phyloP scores from a whole-genome alignment of 2,329 filamentous ascomycete genomes.

The Penicillium sp. region DNA sequence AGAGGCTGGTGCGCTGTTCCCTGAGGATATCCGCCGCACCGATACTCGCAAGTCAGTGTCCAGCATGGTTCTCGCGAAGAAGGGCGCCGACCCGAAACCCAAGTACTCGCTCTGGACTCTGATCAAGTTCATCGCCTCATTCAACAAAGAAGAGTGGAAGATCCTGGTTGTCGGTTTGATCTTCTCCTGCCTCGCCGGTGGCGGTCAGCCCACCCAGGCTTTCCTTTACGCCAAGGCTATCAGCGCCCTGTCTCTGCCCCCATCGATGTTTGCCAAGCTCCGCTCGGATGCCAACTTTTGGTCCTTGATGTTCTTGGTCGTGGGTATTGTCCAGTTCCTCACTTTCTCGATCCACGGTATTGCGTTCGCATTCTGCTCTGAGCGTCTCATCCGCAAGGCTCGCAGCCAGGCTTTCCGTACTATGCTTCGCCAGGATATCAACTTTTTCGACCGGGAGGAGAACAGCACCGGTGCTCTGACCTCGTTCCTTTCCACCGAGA shows the following conservation, averaged over 20 bases:
- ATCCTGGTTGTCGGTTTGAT: constrained; percentile 73
- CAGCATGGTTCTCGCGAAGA: constrained; percentile 67
- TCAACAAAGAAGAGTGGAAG: constrained; percentile 73
- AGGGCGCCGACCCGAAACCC: constrained; percentile 48
- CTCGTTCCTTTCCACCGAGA: constrained; percentile 84
- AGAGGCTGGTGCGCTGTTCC: constrained; percentile 21
- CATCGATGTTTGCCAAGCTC: constrained; percentile 56
- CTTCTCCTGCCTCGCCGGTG: constrained; percentile 75
- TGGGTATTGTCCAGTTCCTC: constrained; percentile 72
- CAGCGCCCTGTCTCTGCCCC: constrained; percentile 64
- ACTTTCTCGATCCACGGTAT: constrained; percentile 69
- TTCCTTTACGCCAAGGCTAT: constrained; percentile 92
- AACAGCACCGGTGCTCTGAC: constrained; percentile 89
- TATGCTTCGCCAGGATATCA: constrained; percentile 89
- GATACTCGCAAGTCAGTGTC: constrained; percentile 61
- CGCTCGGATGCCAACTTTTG: constrained; percentile 78
- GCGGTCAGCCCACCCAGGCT: constrained; percentile 73
- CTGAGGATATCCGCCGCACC: constrained; percentile 43
- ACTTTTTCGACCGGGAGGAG: constrained; percentile 86
- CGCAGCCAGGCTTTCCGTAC: constrained; percentile 80
- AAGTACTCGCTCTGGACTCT: constrained; percentile 74
- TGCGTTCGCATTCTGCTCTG: constrained; percentile 82
- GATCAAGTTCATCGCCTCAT: constrained; percentile 75
- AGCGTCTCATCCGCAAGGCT: constrained; percentile 79
- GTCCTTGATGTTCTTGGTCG: constrained; percentile 84